Conservation (phyloP, 2,329 filamentous ascomycete species). For the Pseudogymnoascus sp. region DNA sequence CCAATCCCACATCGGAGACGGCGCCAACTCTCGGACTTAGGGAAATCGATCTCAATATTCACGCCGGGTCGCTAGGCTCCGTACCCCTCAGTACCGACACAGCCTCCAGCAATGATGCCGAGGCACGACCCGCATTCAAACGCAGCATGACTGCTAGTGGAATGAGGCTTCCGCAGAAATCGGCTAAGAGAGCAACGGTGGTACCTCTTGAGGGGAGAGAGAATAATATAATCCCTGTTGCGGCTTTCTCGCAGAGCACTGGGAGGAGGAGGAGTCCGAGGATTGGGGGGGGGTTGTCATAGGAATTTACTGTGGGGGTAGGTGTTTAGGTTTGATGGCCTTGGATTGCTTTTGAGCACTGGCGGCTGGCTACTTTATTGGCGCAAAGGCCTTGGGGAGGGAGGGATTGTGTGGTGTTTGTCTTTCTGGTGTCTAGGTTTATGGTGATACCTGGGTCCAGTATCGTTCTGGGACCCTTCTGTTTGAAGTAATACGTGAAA, state of each 20-base stretch:
- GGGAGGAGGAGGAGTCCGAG: constrained; percentile 27
- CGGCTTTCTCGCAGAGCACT: constrained; percentile 21
- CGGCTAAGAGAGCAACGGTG: constrained; percentile 32
- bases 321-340: background rate
- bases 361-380: constrained; percentile 5
- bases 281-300: constrained; percentile 12
- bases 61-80: constrained; percentile 31
- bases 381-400: background rate
- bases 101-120: background rate
- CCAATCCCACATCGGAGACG: constrained; percentile 18
- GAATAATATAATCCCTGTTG: constrained; percentile 29
- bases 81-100: background rate
- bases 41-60: constrained; percentile 42
- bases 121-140: constrained; percentile 17
- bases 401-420: background rate
- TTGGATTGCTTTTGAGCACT: background rate
- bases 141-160: constrained; percentile 25
- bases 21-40: constrained; percentile 38
- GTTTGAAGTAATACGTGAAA: constrained; percentile 2
- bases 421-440: background rate
- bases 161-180: constrained; percentile 37
- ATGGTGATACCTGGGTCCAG: background rate
- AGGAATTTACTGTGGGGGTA: background rate
- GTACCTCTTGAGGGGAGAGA: constrained; percentile 39
- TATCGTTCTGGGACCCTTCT: background rate